Evolutionary conservation across 257 asterid genomes (phyloP), one percentile per base, ranked within the genome.

Genomic region (Primulina huaijiensis): DNA sequence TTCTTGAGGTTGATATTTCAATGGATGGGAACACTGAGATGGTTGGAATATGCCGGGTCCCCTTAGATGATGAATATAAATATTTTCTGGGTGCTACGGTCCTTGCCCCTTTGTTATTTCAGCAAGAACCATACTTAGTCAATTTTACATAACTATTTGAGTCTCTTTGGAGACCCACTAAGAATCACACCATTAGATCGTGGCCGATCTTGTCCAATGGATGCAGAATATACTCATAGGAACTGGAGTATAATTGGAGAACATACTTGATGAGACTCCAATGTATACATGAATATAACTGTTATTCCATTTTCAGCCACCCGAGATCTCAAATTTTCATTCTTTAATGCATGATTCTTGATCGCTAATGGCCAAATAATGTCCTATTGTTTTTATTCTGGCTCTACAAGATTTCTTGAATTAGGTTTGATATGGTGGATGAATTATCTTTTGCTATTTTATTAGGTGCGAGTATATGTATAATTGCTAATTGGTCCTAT

Each of bases 21-120:
- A 76, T 80, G 81, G 74, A 75, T 68, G 81, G 77, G 68, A 67
- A 69, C 58, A 69, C 79, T 57, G 83, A 82, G 84, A 75, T 74
- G 72, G 59, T 69, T 77, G 37, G 61, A 62, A 52, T n/a, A 70
- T 9, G 40, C 77, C 82, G 80, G 29, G 82, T 70, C 75, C 68
- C 73, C 71, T 80, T 66, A 21, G 46, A 61, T 81, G 64, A 78
- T 77, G 76, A 77, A 85, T 83, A 79, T 66, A 72, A 30, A 64
- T 37, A 21, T 67, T 70, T 75, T 76, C 79, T 38, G 19, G 19
- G 19, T 43, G 55, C 19, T 50, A 50, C 16, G 20, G 57, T 16
- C 19, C 20, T 5, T 17, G 6, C 21, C 57, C 25, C 25, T 23
- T 23, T 23, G 8, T 14, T 17, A 17, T 50, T 14, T 50, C 57